These are phyloP conservation scores for Colletotrichum phormii DNA, from an alignment of 2,329 filamentous ascomycete species.

Conservation along the genomic window DNA sequence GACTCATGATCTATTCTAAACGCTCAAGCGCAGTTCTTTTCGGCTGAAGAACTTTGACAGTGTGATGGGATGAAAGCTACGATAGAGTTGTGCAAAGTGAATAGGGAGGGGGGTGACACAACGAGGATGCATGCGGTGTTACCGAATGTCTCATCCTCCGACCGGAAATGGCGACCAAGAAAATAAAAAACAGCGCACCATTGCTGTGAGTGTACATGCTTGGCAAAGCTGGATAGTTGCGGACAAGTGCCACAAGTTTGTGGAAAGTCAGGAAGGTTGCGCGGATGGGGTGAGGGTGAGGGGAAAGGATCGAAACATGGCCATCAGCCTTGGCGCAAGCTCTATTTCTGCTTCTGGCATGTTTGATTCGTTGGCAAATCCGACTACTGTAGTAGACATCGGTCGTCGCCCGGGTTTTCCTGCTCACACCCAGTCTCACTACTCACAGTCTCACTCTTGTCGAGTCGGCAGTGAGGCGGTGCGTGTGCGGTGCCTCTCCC, in stretches of 20 bases:
- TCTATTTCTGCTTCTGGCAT: slow-evolving; percentile 16
- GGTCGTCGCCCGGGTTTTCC: slow-evolving; percentile 8
- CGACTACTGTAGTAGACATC: slow-evolving; percentile 1
- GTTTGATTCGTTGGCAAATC: slow-evolving; percentile 21
- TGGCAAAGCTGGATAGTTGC: slow-evolving; percentile 16
- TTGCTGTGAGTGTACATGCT: not conserved
- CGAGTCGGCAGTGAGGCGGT: not conserved
- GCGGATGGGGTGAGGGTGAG: not conserved
- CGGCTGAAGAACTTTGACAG: too few species aligned
- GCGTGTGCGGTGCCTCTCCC: not conserved
- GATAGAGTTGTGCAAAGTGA: not conserved
- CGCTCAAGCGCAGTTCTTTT: too few species aligned
- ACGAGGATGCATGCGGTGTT: slow-evolving; percentile 2
- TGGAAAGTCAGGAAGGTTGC: not conserved
- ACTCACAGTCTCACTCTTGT: not conserved
- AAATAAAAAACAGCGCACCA: slow-evolving; percentile 1
- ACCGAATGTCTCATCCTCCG: slow-evolving; percentile 23
- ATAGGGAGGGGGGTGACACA: not conserved
- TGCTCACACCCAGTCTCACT: not conserved
- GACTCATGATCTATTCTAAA: not conserved
- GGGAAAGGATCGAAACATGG: slow-evolving; percentile 24
- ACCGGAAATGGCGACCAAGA: not conserved
- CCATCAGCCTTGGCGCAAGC: slow-evolving; percentile 30
- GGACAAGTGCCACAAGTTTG: slow-evolving; percentile 23
- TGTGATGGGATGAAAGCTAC: not conserved